Conservation (phyloP, 1,139 yeast species). For the Saccharomyces hybrid region DNA sequence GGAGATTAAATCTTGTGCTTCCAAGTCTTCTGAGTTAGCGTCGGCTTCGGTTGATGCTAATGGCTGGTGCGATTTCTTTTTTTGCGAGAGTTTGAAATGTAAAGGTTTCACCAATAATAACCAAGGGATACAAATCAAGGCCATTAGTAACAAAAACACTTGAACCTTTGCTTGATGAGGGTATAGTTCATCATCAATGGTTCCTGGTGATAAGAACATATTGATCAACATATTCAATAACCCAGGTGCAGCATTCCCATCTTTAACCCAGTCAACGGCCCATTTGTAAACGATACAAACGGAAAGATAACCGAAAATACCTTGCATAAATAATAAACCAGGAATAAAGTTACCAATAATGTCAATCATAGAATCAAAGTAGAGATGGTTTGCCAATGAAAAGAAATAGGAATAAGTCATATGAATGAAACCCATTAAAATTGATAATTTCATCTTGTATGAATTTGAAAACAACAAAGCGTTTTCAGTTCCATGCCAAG, state of each 20-base stretch:
- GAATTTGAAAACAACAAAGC: constrained; percentile 84
- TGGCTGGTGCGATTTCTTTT: constrained; percentile 22
- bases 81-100: constrained; percentile 43
- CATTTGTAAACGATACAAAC: constrained; percentile 85
- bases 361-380: constrained; percentile 71
- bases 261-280: constrained; percentile 84
- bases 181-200: constrained; percentile 71
- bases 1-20: constrained; percentile 18
- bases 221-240: constrained; percentile 88
- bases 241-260: constrained; percentile 79
- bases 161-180: constrained; percentile 81
- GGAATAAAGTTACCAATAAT: constrained; percentile 91
- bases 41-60: constrained; percentile 28
- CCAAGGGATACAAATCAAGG: constrained; percentile 93
- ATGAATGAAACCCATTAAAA: constrained; percentile 88
- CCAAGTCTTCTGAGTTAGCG: constrained; percentile 15
- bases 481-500: constrained; percentile 97
- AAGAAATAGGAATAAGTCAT: constrained; percentile 87
- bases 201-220: constrained; percentile 93
- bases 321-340: constrained; percentile 87
- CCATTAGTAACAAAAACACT: constrained; percentile 60
- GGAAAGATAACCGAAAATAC: constrained; percentile 87
- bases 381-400: constrained; percentile 72
- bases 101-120: constrained; percentile 81
- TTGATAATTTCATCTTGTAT: constrained; percentile 91